These are phyloP conservation scores for Phytophthora sp. DNA, from an alignment of 352 stramenopile genomes.

Conservation along the genomic window DNA sequence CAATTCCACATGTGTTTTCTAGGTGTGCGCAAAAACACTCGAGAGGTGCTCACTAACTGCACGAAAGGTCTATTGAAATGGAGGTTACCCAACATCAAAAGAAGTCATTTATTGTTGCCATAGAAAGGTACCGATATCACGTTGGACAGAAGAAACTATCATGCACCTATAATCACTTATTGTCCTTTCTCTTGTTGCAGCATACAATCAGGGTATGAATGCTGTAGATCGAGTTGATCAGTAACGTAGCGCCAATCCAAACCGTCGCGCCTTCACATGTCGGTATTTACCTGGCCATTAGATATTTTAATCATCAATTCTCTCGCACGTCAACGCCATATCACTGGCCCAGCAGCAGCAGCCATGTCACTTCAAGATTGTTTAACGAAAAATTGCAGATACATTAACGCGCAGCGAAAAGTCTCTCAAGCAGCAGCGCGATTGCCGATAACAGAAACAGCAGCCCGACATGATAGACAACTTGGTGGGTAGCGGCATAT, in stretches of 20 bases:
- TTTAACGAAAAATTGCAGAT: background rate
- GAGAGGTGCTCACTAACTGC: too few species aligned
- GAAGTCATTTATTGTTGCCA: too few species aligned
- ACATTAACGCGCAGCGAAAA: background rate
- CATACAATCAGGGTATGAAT: background rate
- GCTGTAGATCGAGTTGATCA: background rate
- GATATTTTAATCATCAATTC: background rate
- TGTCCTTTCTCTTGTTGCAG: background rate
- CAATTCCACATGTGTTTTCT: too few species aligned
- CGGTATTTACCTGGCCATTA: background rate
- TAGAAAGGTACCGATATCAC: too few species aligned
- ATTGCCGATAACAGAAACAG: background rate
- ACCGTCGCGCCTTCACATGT: background rate
- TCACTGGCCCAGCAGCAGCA: background rate
- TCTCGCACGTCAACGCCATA: background rate
- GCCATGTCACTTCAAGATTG: background rate
- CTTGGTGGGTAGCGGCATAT: background rate
- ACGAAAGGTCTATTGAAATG: too few species aligned
- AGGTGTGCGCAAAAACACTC: too few species aligned
- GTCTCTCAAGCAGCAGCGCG: background rate
- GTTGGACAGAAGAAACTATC: too few species aligned
- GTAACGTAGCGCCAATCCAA: background rate
- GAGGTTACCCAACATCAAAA: too few species aligned
- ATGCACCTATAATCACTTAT: too few species aligned
- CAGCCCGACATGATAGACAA: background rate